Conservation (phyloP, 805 yeast genomes). For the Candida multigemmis region DNA sequence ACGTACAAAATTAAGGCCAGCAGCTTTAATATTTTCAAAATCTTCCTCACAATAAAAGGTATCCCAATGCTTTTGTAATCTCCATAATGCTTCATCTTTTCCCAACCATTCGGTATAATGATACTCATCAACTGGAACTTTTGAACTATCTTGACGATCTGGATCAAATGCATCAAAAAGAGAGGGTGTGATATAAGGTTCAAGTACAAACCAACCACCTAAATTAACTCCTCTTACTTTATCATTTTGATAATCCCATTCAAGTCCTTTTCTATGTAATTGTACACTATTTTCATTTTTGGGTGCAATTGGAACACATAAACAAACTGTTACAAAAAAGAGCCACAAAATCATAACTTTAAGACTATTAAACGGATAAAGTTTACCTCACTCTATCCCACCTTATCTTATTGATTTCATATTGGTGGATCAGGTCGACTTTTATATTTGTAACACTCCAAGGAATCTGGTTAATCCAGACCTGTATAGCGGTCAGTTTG, state of each 20-base stretch:
- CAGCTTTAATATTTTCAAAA: conserved; percentile 45
- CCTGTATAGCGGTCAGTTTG: no score
- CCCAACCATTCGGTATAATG: conserved; percentile 59
- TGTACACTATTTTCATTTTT: conserved; percentile 4
- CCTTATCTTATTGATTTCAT: no score
- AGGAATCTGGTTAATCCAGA: no score
- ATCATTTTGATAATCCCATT: conserved; percentile 26
- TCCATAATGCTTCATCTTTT: conserved; percentile 38
- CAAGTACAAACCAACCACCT: conserved; percentile 89
- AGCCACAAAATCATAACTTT: no score
- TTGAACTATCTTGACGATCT: conserved; percentile 15
- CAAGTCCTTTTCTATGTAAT: conserved; percentile 11
- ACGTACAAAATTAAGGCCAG: conserved; percentile 78
- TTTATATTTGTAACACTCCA: no score
- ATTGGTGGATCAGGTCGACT: no score
- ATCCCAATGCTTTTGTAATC: conserved; percentile 66
- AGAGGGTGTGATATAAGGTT: conserved; percentile 80
- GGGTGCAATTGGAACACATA: not conserved
- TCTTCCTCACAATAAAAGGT: conserved; percentile 71
- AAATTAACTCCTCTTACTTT: conserved; percentile 62
- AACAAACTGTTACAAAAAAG: not conserved
- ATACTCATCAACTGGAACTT: conserved; percentile 77
- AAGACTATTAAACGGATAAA: no score
- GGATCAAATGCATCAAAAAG: conserved; percentile 47
- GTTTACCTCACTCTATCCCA: no score